Conservation (phyloP, 306 rosid genomes). For the Lathyrus sativus region DNA sequence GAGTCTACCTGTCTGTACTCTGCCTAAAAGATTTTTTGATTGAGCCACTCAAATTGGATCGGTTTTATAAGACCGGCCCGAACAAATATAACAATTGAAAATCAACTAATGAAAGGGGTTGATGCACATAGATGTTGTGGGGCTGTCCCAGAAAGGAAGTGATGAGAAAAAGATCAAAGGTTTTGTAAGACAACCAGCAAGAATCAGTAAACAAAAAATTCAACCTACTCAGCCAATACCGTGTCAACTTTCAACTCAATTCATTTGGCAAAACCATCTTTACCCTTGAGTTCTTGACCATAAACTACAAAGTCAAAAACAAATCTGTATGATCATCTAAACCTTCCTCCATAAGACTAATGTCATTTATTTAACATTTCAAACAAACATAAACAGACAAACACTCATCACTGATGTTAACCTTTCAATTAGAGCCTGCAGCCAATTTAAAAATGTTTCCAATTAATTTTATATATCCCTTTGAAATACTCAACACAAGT, state of each 20-base stretch:
- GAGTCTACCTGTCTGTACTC: too few species aligned
- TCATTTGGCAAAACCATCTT: constrained; percentile 30
- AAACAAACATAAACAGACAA: constrained; percentile 11
- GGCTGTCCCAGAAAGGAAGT: too few species aligned
- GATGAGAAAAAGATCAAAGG: too few species aligned
- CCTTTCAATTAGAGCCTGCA: neutral
- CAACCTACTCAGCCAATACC: constrained; percentile 18
- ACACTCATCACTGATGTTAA: neutral
- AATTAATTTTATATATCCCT: neutral
- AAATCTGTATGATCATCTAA: neutral
- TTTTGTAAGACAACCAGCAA: too few species aligned
- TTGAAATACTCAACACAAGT: constrained; percentile 9
- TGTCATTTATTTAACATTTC: neutral
- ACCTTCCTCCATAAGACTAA: neutral
- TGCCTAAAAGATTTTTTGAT: too few species aligned
- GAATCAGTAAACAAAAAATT: neutral
- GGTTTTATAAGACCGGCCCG: too few species aligned
- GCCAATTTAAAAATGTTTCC: neutral
- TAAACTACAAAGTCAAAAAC: neutral
- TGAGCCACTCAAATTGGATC: too few species aligned
- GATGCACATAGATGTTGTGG: too few species aligned
- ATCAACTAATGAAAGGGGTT: too few species aligned
- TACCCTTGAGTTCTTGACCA: constrained; percentile 4
- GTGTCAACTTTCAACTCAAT: constrained; percentile 2
- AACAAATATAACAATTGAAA: too few species aligned